Evolutionary conservation across 2,329 filamentous ascomycete species (phyloP), one percentile per base, ranked within the genome.

Genomic region (Graphiopsis chlorocephala): DNA sequence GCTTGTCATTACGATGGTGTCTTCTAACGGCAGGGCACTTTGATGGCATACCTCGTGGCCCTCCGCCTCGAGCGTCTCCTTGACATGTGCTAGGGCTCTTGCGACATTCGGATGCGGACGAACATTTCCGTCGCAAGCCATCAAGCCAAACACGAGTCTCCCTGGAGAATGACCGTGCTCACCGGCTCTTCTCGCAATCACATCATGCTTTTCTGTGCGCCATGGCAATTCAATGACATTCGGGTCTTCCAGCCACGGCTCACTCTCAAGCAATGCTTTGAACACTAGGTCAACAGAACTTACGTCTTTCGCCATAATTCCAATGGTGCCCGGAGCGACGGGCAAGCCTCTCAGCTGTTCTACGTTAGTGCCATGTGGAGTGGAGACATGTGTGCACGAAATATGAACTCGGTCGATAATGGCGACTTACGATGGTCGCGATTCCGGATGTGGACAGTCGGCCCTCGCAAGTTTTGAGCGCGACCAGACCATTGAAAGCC

Each of bases 81-180:
- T 65, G 26, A 66, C 42, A 10, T 52, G 52, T 26, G 26, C 45
- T 29, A 69, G 35, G 7, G 68, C 68, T 33, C 65, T 35, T 26
- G 35, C 28, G 11, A 66, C 56, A 20, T 65, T 56, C 10, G 65
- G 66, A 66, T 69, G 66, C 25, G 68, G 68, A 4, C 38, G 28
- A n/a, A 68, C 65, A 29, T 65, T 48, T 17, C 58, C 61, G 42
- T 69, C 67, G 31, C 50, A 60, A 17, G 28, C 33, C 56, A 71
- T 55, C 12, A 71, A 12, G 10, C 64, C 70, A 58, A 72, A 69
- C 4, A 68, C 65, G 14, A 72, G 67, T 45, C 63, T 70, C 3
- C 68, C 69, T 35, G 52, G 47, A 14, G 31, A 20, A 20, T 48
- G 17, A n/a, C 42, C 48, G n/a, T 31, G 31, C 25, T 55, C 35